Percentiles rank a stretch among this genome's conserved stretches.
phyloP scores from a whole-genome alignment of 2,329 filamentous ascomycete species.

The Leptographium galeiforme region DNA sequence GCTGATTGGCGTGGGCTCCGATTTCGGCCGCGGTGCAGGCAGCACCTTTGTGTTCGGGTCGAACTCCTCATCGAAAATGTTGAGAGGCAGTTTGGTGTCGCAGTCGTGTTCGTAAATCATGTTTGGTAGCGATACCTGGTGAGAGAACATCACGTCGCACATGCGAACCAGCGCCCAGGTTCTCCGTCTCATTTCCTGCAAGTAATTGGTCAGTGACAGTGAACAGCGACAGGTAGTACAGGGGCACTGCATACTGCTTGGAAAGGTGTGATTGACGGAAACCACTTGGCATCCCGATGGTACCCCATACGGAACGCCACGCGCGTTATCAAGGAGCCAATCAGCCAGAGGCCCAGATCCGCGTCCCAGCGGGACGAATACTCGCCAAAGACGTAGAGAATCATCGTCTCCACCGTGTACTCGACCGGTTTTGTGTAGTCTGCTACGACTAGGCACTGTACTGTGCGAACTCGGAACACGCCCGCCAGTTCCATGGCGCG shows the following conservation, averaged over 20 bases:
- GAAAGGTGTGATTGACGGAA: conserved; percentile 57
- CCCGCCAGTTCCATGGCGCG: conserved; percentile 44
- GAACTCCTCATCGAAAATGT: conserved; percentile 72
- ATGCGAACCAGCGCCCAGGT: conserved; percentile 61
- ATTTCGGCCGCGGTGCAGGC: conserved; percentile 52
- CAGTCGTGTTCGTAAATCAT: conserved; percentile 66
- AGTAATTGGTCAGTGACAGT: neutral
- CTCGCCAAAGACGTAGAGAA: conserved; percentile 65
- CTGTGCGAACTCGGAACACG: conserved; percentile 57
- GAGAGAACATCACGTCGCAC: conserved; percentile 64
- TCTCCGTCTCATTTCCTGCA: conserved; percentile 54
- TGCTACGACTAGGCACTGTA: conserved; percentile 62
- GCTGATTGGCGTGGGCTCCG: conserved; percentile 61
- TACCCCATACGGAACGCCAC: conserved; percentile 59
- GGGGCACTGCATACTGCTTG: conserved; percentile 41
- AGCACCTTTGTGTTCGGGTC: conserved; percentile 53
- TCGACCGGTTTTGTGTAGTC: conserved; percentile 66
- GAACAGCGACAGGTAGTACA: neutral
- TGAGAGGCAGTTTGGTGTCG: conserved; percentile 62
- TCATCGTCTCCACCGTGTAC: conserved; percentile 65
- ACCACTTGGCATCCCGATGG: conserved; percentile 65
- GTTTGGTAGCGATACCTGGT: conserved; percentile 50
- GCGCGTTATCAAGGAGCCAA: conserved; percentile 40
- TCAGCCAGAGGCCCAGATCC: conserved; percentile 52
- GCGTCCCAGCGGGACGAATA: conserved; percentile 61